Evolutionary conservation across 1,284 basidiomycete species (phyloP), one percentile per base, ranked within the genome.

Genomic region (Microbotryum lychnidis-dioicae): DNA sequence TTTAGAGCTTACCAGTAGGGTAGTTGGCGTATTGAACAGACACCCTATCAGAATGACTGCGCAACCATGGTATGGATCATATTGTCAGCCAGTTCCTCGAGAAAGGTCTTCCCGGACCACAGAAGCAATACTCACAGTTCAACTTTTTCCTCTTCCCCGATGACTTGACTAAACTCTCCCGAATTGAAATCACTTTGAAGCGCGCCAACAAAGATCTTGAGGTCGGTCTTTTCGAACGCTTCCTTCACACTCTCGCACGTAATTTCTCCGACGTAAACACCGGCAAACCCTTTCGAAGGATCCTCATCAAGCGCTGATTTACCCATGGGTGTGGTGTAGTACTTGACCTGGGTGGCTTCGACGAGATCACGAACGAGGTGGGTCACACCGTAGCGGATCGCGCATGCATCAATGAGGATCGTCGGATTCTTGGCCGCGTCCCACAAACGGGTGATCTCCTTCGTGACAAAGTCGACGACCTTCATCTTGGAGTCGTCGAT

Each of bases 131-230:
- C 69, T 27, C 65, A 86, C 85, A 59, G 85, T 85, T 73, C 54
- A 71, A 76, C 54, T 23, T 52, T 56, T 16, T 33, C 29, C 20
- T 50, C 44, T 23, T 31, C 16, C 9, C 31, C 16, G 31, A 57
- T 29, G 25, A 54, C 18, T 54, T 42, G 37, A 42, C 37, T 33
- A 53, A 69, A 69, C 47, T 61, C 62, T 51, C 87, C 90, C 20
- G 87, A 87, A 74, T 97, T 97, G 80, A 93, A 96, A 75, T 97
- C 94, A 62, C 82, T 85, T 76, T 85, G 85, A 54, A 96, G 77
- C 1, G 80, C 78, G 23, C 93, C 93, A 63, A 96, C 79, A 46
- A 86, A 88, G 37, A 97, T 77, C 61, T 93, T 85, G 56, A 97
- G 80, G 71, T 90, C 91, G 12, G 91, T 85, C 2, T 75, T 78